phyloP scores from a whole-genome alignment of 805 yeast species.

The Lachancea nothofagi region DNA sequence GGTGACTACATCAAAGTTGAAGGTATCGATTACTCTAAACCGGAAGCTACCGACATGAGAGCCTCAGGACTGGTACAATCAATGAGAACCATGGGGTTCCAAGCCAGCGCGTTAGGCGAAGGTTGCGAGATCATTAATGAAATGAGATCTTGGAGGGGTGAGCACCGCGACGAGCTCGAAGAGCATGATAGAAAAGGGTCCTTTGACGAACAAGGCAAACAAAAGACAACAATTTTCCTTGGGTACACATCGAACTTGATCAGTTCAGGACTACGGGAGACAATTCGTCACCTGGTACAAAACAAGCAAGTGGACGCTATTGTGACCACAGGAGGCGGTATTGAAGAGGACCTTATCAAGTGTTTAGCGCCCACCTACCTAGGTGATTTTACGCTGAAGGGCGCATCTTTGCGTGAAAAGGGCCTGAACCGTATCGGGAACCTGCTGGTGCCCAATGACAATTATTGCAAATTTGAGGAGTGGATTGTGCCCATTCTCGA shows the following conservation, averaged over 20 bases:
- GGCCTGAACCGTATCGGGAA: slow-evolving; percentile 99
- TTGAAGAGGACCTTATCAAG: slow-evolving; percentile 95
- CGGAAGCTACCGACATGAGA: slow-evolving; percentile 65
- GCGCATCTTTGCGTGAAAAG: slow-evolving; percentile 77
- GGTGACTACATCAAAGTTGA: slow-evolving; percentile 69
- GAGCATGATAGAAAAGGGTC: slow-evolving; percentile 70
- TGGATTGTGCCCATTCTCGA: slow-evolving; percentile 97
- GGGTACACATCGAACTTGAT: slow-evolving; percentile 96
- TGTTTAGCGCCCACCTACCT: slow-evolving; percentile 93
- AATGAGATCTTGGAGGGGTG: slow-evolving; percentile 93
- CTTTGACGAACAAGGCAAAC: slow-evolving; percentile 71
- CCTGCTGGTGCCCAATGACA: slow-evolving; percentile 93
- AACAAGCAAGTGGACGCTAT: slow-evolving; percentile 91
- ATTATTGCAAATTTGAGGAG: slow-evolving; percentile 95
- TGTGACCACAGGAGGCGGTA: slow-evolving; percentile 97
- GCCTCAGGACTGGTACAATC: slow-evolving; percentile 75
- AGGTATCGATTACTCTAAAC: slow-evolving; percentile 86
- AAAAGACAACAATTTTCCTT: slow-evolving; percentile 84
- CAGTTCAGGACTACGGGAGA: slow-evolving; percentile 89
- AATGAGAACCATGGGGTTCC: slow-evolving; percentile 96
- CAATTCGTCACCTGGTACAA: slow-evolving; percentile 82
- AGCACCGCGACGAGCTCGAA: slow-evolving; percentile 57
- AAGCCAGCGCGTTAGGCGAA: slow-evolving; percentile 76
- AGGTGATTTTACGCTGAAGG: slow-evolving; percentile 84
- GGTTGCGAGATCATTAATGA: slow-evolving; percentile 91